Conservation (phyloP, 495 filamentous ascomycete species). For the Penicillium parvum region DNA sequence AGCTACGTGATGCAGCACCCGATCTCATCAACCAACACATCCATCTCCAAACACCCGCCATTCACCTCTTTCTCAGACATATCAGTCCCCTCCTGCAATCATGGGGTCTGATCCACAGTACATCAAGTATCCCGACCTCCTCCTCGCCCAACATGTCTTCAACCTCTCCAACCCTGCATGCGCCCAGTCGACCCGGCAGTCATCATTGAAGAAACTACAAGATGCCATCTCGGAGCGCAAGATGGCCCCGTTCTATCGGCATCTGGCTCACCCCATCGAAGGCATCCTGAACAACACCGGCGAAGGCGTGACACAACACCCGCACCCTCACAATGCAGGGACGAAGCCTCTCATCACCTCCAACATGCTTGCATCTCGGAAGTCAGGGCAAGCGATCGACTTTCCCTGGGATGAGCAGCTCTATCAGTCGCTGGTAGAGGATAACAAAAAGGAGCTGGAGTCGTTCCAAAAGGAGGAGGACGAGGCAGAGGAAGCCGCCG, state of each 20-base stretch:
- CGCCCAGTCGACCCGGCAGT: conserved; percentile 59
- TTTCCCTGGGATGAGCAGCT: conserved; percentile 87
- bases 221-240: conserved; percentile 89
- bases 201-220: conserved; percentile 77
- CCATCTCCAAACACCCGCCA: conserved; percentile 9
- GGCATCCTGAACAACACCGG: conserved; percentile 79
- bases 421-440: conserved; percentile 78
- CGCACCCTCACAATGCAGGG: conserved; percentile 48
- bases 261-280: conserved; percentile 89
- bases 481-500: conserved; percentile 88
- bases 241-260: conserved; percentile 95
- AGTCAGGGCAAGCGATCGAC: conserved; percentile 55
- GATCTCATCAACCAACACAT: conserved; percentile 19
- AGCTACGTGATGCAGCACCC: conserved; percentile 31
- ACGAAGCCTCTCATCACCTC: conserved; percentile 51
- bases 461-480: conserved; percentile 93
- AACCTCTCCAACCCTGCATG: conserved; percentile 87
- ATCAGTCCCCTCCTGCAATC: conserved; percentile 29
- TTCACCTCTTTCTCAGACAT: not conserved
- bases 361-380: conserved; percentile 68
- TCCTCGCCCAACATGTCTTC: conserved; percentile 95
- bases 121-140: conserved; percentile 87
- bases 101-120: conserved; percentile 99
- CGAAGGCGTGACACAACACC: conserved; percentile 60
- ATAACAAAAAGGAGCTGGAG: conserved; percentile 88